Conservation (phyloP, 2,329 filamentous ascomycete species). For the Fusarium sp. region DNA sequence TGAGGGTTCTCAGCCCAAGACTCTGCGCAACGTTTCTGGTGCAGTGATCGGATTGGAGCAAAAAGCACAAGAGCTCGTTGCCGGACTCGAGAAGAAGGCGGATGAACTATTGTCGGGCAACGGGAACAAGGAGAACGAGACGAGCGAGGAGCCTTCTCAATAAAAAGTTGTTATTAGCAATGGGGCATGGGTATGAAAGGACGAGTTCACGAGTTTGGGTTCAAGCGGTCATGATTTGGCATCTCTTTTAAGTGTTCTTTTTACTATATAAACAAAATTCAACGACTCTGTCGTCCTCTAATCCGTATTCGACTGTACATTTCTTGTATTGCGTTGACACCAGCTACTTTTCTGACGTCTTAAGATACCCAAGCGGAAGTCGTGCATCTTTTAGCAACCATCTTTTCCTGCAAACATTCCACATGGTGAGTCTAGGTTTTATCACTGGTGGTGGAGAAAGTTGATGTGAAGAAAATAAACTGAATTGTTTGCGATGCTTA, state of each 20-base stretch:
- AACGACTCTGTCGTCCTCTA: background rate
- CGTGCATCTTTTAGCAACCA: background rate
- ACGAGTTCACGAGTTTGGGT: constrained; percentile 40
- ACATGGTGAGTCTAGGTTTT: background rate
- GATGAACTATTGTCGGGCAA: constrained; percentile 22
- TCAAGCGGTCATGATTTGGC: constrained; percentile 41
- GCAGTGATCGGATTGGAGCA: constrained; percentile 50
- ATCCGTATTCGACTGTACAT: background rate
- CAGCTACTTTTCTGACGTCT: background rate
- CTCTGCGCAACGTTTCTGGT: constrained; percentile 55
- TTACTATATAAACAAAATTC: constrained; percentile 19
- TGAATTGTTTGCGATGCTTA: constrained; percentile 25
- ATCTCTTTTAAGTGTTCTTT: constrained; percentile 29
- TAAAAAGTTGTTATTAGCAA: constrained; percentile 21
- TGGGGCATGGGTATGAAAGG: constrained; percentile 29
- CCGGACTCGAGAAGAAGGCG: constrained; percentile 38
- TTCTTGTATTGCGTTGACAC: background rate
- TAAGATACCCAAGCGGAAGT: background rate
- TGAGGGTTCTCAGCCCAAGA: constrained; percentile 54
- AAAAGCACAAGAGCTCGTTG: constrained; percentile 43
- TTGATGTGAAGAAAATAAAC: constrained; percentile 6
- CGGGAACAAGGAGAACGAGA: constrained; percentile 35
- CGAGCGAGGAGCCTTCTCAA: constrained; percentile 18
- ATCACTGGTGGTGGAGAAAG: too few species aligned
- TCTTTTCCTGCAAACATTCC: too few species aligned